Evolutionary conservation across 768 basidiomycete species (phyloP).

Genomic region (Lactarius deliciosus): DNA sequence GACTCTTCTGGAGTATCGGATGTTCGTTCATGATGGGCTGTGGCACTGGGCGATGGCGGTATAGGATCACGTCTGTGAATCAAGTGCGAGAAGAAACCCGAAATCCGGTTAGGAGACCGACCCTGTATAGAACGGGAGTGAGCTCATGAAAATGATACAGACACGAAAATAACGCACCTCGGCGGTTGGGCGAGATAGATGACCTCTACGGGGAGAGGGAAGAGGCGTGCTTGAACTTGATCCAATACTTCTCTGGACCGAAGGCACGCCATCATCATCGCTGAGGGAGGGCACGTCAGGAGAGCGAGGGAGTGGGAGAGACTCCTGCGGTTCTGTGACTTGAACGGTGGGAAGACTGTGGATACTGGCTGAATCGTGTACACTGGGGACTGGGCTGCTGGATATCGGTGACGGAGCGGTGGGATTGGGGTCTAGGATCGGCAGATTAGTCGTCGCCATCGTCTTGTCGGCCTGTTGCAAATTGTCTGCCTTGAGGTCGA

Average conservation of each 20-base stretch:
- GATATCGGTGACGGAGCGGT: slow-evolving; percentile 42
- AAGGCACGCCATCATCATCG: slow-evolving; percentile 24
- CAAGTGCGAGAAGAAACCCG: slow-evolving; percentile 81
- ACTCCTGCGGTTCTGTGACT: slow-evolving; percentile 44
- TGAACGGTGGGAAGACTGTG: slow-evolving; percentile 60
- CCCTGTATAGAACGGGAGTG: slow-evolving; percentile 36
- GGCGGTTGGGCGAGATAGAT: slow-evolving; percentile 29
- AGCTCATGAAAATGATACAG: slow-evolving; percentile 3
- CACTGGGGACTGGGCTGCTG: slow-evolving; percentile 37
- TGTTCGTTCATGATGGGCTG: slow-evolving; percentile 29
- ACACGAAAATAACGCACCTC: slow-evolving; percentile 50
- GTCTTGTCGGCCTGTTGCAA: slow-evolving; percentile 22
- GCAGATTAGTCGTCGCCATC: slow-evolving; percentile 17
- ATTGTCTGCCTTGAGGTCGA: slow-evolving; percentile 27
- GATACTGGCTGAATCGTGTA: slow-evolving; percentile 53
- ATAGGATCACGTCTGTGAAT: slow-evolving; percentile 67
- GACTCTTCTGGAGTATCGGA: slow-evolving; percentile 34
- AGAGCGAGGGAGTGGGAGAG: slow-evolving; percentile 38
- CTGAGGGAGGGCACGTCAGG: slow-evolving; percentile 29
- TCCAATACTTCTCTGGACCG: slow-evolving; percentile 29
- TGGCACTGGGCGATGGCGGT: slow-evolving; percentile 30
- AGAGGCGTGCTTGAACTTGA: slow-evolving; percentile 8
- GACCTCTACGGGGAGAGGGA: slow-evolving; percentile 16
- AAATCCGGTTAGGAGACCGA: slow-evolving; percentile 70
- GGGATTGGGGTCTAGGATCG: slow-evolving; percentile 35